Evolutionary conservation across 345 rosid species (phyloP).

Genomic region (Punica granatum): DNA sequence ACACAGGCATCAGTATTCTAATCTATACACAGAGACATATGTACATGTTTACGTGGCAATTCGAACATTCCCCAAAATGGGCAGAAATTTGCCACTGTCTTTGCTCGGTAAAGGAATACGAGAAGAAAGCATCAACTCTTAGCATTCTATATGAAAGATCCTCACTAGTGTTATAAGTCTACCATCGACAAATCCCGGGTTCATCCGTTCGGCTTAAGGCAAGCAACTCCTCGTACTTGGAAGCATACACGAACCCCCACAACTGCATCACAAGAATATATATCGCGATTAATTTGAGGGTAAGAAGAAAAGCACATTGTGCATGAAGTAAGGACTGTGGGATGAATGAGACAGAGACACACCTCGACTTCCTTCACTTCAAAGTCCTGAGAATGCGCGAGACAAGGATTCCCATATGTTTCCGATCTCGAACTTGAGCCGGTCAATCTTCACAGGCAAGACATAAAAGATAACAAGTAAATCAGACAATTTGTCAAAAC

Average conservation of each 20-base stretch:
- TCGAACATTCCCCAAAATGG: background rate
- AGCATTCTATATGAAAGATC: background rate
- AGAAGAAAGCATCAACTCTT: background rate
- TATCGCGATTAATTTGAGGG: background rate
- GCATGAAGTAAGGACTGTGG: background rate
- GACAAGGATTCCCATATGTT: constrained; percentile 90
- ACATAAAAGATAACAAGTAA: constrained; percentile 3
- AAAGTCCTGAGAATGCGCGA: constrained; percentile 69
- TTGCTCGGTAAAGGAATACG: background rate
- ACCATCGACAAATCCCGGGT: constrained; percentile 84
- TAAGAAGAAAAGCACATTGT: background rate
- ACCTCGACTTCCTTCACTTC: constrained; percentile 94
- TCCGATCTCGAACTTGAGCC: constrained; percentile 94
- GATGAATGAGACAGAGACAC: background rate
- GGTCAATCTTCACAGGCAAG: constrained; percentile 37
- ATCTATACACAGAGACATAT: background rate
- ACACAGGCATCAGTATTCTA: too few species aligned
- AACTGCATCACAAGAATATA: constrained; percentile 34
- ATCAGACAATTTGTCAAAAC: background rate
- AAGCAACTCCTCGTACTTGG: constrained; percentile 80
- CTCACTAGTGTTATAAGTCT: background rate
- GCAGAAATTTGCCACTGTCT: background rate
- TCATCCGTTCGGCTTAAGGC: constrained; percentile 53
- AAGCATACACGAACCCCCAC: constrained; percentile 85
- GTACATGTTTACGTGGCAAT: background rate